Evolutionary conservation across 495 filamentous ascomycete species (phyloP).

Genomic region (Penicillium steckii): DNA sequence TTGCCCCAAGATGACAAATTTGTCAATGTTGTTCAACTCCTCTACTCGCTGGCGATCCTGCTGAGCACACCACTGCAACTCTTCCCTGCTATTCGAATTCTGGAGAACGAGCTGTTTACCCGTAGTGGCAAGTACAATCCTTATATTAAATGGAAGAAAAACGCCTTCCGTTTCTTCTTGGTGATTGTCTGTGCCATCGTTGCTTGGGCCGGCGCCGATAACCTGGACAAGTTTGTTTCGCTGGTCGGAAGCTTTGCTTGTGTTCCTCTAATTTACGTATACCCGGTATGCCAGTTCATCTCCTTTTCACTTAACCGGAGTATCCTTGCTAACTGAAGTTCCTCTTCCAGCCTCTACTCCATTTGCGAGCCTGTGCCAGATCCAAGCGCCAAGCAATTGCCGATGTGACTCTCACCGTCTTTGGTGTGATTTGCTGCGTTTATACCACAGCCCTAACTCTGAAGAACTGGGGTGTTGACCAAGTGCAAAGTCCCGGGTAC

Average conservation of each 20-base stretch:
- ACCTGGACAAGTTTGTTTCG: conserved; percentile 95
- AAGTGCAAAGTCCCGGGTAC: conserved; percentile 51
- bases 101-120: conserved; percentile 67
- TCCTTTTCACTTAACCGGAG: neutral
- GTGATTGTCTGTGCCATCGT: conserved; percentile 82
- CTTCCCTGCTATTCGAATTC: conserved; percentile 88
- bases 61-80: conserved; percentile 93
- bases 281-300: conserved; percentile 67
- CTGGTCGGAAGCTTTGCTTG: conserved; percentile 97
- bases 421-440: conserved; percentile 80
- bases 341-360: conserved; percentile 71
- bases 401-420: conserved; percentile 72
- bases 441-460: conserved; percentile 88
- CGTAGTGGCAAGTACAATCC: conserved; percentile 94
- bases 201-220: conserved; percentile 87
- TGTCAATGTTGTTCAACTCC: conserved; percentile 92
- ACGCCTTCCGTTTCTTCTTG: conserved; percentile 87
- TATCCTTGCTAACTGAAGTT: conserved; percentile 3
- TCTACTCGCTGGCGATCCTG: conserved; percentile 93
- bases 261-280: conserved; percentile 95
- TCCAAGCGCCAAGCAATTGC: conserved; percentile 59
- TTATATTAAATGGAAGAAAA: conserved; percentile 98
- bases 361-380: conserved; percentile 74
- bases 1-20: conserved; percentile 93
- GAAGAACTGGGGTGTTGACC: conserved; percentile 68